These are phyloP conservation scores for Aureobasidium sp. DNA, from an alignment of 2,329 filamentous ascomycete species.

Conservation along the genomic window DNA sequence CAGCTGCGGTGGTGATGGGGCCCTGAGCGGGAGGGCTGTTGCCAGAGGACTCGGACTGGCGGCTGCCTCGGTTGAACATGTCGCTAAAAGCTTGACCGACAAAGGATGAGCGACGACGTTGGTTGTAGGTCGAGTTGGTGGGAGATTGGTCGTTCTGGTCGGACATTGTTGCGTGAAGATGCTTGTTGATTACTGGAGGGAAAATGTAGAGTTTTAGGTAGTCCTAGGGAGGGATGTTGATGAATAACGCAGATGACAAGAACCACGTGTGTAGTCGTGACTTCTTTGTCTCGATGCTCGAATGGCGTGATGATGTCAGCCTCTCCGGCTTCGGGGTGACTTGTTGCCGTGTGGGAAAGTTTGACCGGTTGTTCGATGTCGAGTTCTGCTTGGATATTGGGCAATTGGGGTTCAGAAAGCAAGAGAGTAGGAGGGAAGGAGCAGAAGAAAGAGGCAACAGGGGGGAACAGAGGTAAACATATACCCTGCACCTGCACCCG, in stretches of 20 bases:
- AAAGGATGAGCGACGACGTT: slow-evolving; percentile 40
- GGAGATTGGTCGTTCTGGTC: slow-evolving; percentile 36
- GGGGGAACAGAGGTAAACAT: slow-evolving; percentile 7
- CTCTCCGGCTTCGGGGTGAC: slow-evolving; percentile 11
- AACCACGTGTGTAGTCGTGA: slow-evolving; percentile 11
- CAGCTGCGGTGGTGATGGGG: slow-evolving; percentile 43
- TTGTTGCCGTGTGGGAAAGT: neutral
- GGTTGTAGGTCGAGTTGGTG: slow-evolving; percentile 29
- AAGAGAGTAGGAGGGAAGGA: neutral
- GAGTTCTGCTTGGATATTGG: neutral
- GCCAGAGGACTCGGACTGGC: slow-evolving; percentile 18
- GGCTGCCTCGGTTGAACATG: slow-evolving; percentile 38
- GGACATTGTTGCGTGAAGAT: slow-evolving; percentile 23
- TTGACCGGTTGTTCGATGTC: neutral
- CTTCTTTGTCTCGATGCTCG: slow-evolving; percentile 1
- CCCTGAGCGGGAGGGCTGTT: slow-evolving; percentile 30
- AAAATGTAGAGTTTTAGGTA: neutral
- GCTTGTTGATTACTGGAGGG: neutral
- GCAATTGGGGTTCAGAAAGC: neutral
- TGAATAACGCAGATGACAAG: neutral
- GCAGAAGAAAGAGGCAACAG: neutral
- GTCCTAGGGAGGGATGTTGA: neutral
- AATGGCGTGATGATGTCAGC: slow-evolving; percentile 6
- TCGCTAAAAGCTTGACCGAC: slow-evolving; percentile 44
- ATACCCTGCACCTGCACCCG: slow-evolving; percentile 5